Evolutionary conservation across 2,329 filamentous ascomycete genomes (phyloP).

Genomic region (Oidium heveae): DNA sequence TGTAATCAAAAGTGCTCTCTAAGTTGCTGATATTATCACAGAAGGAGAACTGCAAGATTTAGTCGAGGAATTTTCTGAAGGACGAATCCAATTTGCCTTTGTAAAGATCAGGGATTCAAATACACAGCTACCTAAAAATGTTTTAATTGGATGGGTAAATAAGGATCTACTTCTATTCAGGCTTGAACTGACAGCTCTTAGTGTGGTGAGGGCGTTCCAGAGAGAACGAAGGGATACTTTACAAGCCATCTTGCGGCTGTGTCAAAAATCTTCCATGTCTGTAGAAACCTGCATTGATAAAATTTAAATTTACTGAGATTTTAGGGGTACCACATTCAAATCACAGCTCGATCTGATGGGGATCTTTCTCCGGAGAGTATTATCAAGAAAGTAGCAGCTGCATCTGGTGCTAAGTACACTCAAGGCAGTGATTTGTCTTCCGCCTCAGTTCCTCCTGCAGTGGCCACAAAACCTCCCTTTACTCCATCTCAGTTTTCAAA

Average conservation of each 20-base stretch:
- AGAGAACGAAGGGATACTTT: constrained; percentile 95
- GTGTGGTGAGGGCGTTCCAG: constrained; percentile 95
- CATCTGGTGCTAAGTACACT: constrained; percentile 86
- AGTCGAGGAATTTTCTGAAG: constrained; percentile 89
- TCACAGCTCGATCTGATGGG: constrained; percentile 75
- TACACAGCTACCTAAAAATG: constrained; percentile 65
- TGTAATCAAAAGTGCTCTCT: background rate
- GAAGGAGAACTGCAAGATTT: constrained; percentile 80
- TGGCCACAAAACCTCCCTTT: constrained; percentile 77
- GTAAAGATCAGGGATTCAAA: constrained; percentile 94
- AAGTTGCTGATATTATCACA: constrained; percentile 15
- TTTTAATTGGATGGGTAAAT: constrained; percentile 66
- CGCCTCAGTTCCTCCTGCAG: constrained; percentile 27
- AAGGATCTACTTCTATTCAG: background rate
- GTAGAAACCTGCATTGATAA: background rate
- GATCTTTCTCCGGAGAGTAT: constrained; percentile 75
- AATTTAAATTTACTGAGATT: constrained; percentile 3
- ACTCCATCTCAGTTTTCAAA: constrained; percentile 38
- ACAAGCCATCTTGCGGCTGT: constrained; percentile 80
- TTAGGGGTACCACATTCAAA: constrained; percentile 83
- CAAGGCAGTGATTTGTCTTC: constrained; percentile 35
- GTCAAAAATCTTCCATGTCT: constrained; percentile 65
- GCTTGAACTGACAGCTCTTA: constrained; percentile 12
- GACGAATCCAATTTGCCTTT: constrained; percentile 88
- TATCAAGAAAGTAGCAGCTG: constrained; percentile 79